Conservation (phyloP, 495 filamentous ascomycete genomes). For the Daldinia concentrica region DNA sequence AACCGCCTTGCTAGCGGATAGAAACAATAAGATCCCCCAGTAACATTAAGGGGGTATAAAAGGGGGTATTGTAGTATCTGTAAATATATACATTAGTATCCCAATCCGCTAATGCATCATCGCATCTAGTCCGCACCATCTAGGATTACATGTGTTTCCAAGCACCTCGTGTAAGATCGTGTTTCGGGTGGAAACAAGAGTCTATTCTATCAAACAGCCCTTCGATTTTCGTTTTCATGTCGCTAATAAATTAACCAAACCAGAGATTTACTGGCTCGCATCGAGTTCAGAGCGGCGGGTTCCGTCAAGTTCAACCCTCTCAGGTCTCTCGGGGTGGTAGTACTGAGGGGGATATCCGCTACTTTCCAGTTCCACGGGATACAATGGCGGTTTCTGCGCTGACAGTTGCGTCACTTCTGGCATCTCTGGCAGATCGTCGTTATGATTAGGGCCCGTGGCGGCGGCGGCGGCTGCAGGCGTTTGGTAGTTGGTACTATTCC, state of each 20-base stretch:
- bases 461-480: neutral
- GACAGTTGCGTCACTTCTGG: neutral
- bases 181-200: neutral
- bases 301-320: neutral
- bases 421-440: neutral
- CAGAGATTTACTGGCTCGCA: neutral
- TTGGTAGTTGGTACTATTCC: neutral
- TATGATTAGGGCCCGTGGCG: neutral
- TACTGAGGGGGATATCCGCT: neutral
- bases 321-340: neutral
- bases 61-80: neutral
- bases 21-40: neutral
- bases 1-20: neutral
- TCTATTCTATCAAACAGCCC: neutral
- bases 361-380: conserved; percentile 5
- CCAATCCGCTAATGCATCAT: neutral
- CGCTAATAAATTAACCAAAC: neutral
- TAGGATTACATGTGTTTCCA: neutral
- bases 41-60: conserved; percentile 1
- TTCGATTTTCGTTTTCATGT: neutral
- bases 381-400: conserved; percentile 5
- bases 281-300: neutral
- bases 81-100: neutral
- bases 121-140: neutral
- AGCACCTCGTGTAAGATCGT: neutral